Conservation (phyloP, 129 eudicot species). For the Centrapalus pauciflorus region DNA sequence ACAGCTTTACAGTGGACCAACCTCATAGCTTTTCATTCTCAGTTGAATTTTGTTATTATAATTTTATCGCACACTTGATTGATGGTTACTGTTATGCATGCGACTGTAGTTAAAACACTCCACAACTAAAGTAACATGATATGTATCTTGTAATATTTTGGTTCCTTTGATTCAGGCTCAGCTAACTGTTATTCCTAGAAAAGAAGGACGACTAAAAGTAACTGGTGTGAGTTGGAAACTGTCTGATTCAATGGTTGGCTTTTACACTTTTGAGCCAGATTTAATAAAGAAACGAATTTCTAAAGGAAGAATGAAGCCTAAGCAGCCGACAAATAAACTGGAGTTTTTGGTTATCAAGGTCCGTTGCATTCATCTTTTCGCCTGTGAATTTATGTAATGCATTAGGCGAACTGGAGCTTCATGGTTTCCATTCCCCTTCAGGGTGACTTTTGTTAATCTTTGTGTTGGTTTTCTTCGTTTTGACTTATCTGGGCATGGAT, state of each 20-base stretch:
- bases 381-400: neutral
- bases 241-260: constrained; percentile 78
- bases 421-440: neutral
- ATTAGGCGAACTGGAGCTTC: neutral
- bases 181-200: constrained; percentile 68
- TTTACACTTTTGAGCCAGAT: constrained; percentile 53
- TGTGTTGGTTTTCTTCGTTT: neutral
- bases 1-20: neutral
- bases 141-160: neutral
- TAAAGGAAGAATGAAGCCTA: constrained; percentile 54
- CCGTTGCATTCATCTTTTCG: constrained; percentile 2
- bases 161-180: constrained; percentile 57
- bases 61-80: neutral
- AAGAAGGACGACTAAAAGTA: constrained; percentile 65
- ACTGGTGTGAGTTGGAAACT: constrained; percentile 94
- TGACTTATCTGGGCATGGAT: neutral
- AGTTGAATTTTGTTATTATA: neutral
- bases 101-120: neutral
- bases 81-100: neutral
- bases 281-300: constrained; percentile 45
- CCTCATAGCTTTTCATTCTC: neutral
- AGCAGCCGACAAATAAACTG: constrained; percentile 37
- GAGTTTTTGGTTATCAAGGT: constrained; percentile 88
- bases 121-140: neutral
- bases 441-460: neutral